These are phyloP conservation scores for Wilcoxina mikolae DNA, from an alignment of 495 filamentous ascomycete species.

Conservation along the genomic window DNA sequence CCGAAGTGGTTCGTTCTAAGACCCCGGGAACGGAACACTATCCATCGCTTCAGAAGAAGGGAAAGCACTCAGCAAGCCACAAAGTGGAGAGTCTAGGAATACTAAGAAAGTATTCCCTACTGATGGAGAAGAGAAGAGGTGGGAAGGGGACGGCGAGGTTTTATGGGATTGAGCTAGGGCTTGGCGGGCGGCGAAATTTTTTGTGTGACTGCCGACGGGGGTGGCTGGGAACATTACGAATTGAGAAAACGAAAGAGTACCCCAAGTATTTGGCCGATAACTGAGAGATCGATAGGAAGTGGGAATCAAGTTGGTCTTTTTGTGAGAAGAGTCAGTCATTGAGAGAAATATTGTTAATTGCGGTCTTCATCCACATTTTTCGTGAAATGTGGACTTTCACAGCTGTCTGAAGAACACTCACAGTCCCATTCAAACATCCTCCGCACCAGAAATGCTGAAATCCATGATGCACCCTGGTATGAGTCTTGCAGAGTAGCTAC, in stretches of 20 bases:
- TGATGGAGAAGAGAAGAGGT: constrained; percentile 25
- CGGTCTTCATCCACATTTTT: too few species aligned
- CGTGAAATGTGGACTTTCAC: too few species aligned
- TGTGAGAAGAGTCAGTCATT: background rate
- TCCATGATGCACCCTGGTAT: background rate
- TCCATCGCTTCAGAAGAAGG: constrained; percentile 23
- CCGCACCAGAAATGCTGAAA: background rate
- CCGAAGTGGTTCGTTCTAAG: constrained; percentile 25
- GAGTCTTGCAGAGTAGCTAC: too few species aligned
- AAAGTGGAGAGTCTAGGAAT: constrained; percentile 28
- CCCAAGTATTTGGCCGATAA: background rate
- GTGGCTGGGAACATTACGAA: background rate
- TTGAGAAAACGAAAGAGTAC: background rate
- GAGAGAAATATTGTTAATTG: too few species aligned
- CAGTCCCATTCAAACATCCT: background rate
- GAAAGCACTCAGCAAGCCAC: constrained; percentile 30
- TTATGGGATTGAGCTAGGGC: background rate
- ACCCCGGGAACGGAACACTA: constrained; percentile 30
- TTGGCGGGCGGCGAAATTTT: background rate
- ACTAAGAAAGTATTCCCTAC: constrained; percentile 21
- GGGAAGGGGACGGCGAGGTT: background rate
- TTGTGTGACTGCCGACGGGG: background rate
- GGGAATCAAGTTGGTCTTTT: background rate
- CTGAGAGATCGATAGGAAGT: background rate
- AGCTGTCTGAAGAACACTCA: background rate